Evolutionary conservation across 768 basidiomycete species (phyloP).

Genomic region (Sporobolomyces roseus): DNA sequence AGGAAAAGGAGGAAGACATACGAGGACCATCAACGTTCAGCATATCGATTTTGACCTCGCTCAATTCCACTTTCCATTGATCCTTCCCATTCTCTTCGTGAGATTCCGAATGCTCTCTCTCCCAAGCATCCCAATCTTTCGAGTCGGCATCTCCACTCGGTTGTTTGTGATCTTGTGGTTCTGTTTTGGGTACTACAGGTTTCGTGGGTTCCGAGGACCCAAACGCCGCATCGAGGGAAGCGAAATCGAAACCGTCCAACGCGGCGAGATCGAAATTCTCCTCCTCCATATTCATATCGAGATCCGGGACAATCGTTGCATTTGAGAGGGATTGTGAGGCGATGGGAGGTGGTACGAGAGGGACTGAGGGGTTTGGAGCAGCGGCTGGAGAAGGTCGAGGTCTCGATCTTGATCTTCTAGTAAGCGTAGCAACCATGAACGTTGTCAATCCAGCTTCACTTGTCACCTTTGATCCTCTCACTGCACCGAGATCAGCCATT

Average conservation of each 20-base stretch:
- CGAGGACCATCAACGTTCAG: constrained; percentile 15
- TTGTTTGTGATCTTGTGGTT: neutral
- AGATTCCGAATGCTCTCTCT: too few species aligned
- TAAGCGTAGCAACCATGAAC: constrained; percentile 2
- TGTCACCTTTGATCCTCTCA: neutral
- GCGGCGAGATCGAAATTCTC: constrained; percentile 15
- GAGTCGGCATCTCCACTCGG: neutral
- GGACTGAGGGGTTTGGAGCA: too few species aligned
- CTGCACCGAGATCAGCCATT: constrained; percentile 21
- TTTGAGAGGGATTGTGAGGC: too few species aligned
- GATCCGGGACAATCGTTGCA: neutral
- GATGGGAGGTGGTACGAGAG: too few species aligned
- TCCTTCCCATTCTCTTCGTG: neutral
- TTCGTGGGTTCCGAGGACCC: neutral
- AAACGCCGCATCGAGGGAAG: constrained; percentile 36
- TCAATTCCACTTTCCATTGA: constrained; percentile 22
- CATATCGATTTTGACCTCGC: constrained; percentile 37
- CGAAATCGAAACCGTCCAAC: constrained; percentile 28
- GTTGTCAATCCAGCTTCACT: neutral
- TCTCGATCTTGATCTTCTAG: neutral
- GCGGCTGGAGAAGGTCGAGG: too few species aligned
- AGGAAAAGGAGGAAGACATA: neutral
- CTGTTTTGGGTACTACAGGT: neutral
- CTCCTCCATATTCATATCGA: constrained; percentile 9
- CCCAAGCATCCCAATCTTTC: neutral